Conservation (phyloP, 352 stramenopile genomes). For the Nothophytophthora sp. region DNA sequence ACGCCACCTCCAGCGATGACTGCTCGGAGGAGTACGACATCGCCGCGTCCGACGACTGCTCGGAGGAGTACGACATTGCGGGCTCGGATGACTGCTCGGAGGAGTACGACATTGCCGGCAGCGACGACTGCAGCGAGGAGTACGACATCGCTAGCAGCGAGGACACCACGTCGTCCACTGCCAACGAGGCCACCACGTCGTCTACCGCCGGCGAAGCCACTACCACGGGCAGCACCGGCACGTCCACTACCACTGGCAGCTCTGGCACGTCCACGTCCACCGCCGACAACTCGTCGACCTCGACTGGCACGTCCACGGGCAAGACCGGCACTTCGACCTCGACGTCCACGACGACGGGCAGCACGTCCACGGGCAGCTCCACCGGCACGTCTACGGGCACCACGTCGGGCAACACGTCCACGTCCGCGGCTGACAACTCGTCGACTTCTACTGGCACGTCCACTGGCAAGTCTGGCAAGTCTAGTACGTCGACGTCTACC, state of each 20-base stretch:
- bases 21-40: slow-evolving; percentile 4
- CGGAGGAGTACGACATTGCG: slow-evolving; percentile 9
- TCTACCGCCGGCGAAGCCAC: background rate
- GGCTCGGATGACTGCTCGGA: slow-evolving; percentile 11
- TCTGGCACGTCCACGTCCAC: too few species aligned
- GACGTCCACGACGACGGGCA: too few species aligned
- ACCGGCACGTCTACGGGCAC: background rate
- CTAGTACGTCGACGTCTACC: too few species aligned
- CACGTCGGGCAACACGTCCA: background rate
- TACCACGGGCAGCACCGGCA: too few species aligned
- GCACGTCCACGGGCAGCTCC: background rate
- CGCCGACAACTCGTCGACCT: too few species aligned
- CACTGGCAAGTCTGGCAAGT: too few species aligned
- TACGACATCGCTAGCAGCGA: slow-evolving; percentile 3
- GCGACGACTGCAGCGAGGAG: slow-evolving; percentile 11
- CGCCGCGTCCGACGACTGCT: slow-evolving; percentile 15
- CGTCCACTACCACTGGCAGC: too few species aligned
- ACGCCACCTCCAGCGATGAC: slow-evolving; percentile 2
- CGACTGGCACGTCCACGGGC: too few species aligned
- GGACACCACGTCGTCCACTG: background rate
- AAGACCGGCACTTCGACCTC: too few species aligned
- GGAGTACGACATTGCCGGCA: slow-evolving; percentile 3
- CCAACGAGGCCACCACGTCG: background rate
- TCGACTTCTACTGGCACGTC: too few species aligned
- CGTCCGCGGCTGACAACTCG: background rate